These are phyloP conservation scores for Darksidea phi DNA, from an alignment of 495 filamentous ascomycete genomes.

Conservation along the genomic window DNA sequence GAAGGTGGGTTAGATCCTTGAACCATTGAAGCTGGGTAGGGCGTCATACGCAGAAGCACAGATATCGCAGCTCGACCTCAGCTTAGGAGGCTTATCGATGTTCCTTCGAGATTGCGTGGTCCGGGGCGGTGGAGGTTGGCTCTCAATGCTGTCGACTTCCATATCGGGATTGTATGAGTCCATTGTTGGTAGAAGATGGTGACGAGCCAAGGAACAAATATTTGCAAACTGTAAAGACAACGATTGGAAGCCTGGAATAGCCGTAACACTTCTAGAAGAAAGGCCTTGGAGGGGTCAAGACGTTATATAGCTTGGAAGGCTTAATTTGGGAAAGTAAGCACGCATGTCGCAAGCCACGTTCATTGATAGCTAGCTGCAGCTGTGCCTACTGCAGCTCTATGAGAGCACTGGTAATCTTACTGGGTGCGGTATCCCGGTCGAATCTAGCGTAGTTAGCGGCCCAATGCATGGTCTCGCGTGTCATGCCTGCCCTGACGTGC, in stretches of 20 bases:
- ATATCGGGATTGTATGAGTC: slow-evolving; percentile 24
- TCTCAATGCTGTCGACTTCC: slow-evolving; percentile 23
- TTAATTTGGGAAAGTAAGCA: slow-evolving; percentile 9
- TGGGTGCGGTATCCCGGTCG: background rate
- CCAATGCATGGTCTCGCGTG: slow-evolving; percentile 11
- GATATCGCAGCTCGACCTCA: slow-evolving; percentile 20
- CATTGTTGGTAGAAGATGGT: background rate
- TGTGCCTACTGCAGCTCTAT: background rate
- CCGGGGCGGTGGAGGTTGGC: background rate
- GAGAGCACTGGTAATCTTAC: slow-evolving; percentile 12
- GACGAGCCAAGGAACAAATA: background rate
- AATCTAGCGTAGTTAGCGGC: background rate
- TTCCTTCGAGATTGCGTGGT: slow-evolving; percentile 20
- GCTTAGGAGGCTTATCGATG: slow-evolving; percentile 22
- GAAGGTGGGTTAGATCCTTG: background rate
- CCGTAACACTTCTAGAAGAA: background rate
- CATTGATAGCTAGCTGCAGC: slow-evolving; percentile 4
- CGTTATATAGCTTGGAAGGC: slow-evolving; percentile 4
- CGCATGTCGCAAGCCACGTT: background rate
- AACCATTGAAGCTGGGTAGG: background rate
- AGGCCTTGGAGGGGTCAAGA: background rate
- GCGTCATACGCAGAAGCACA: slow-evolving; percentile 12
- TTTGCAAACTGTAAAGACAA: background rate
- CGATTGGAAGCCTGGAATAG: background rate
- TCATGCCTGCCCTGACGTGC: background rate